Conservation (phyloP, 768 basidiomycete genomes). For the Plicaturopsis crispa region DNA sequence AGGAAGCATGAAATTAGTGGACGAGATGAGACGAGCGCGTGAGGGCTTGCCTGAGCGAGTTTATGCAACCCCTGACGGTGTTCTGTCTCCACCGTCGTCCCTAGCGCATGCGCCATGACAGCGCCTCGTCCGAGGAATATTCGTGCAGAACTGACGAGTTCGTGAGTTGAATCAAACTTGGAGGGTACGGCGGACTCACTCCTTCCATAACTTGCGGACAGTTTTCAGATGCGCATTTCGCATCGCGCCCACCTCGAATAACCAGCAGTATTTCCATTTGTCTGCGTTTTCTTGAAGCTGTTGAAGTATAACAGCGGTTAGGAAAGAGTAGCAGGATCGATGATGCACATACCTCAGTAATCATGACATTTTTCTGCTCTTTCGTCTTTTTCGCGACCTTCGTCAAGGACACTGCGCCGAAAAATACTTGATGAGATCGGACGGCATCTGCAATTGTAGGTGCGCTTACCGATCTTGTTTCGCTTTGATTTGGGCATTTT, state of each 20-base stretch:
- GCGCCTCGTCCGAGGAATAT: constrained; percentile 83
- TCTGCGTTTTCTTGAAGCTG: constrained; percentile 80
- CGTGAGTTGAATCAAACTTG: background rate
- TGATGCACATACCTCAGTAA: constrained; percentile 54
- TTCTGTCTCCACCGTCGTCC: constrained; percentile 81
- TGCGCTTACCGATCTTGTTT: constrained; percentile 70
- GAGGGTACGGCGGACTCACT: constrained; percentile 37
- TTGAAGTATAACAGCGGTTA: constrained; percentile 1
- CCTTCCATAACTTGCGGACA: constrained; percentile 90
- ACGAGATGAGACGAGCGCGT: background rate
- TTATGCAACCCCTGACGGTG: constrained; percentile 70
- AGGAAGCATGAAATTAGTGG: constrained; percentile 1
- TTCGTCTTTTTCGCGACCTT: constrained; percentile 92
- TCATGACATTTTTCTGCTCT: constrained; percentile 81
- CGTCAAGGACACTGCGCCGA: constrained; percentile 72
- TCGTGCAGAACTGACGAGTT: constrained; percentile 60
- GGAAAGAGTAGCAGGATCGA: constrained; percentile 5
- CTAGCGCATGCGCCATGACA: constrained; percentile 95
- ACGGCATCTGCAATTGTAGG: constrained; percentile 2
- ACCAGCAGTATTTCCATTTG: constrained; percentile 92
- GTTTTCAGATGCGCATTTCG: constrained; percentile 92
- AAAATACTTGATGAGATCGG: too few relatives aligned
- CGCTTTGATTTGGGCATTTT: constrained; percentile 87
- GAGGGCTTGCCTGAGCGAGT: constrained; percentile 59
- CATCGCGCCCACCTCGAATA: constrained; percentile 95